phyloP scores from a whole-genome alignment of 2,329 filamentous ascomycete species.

The Apiospora rasikravindrae region DNA sequence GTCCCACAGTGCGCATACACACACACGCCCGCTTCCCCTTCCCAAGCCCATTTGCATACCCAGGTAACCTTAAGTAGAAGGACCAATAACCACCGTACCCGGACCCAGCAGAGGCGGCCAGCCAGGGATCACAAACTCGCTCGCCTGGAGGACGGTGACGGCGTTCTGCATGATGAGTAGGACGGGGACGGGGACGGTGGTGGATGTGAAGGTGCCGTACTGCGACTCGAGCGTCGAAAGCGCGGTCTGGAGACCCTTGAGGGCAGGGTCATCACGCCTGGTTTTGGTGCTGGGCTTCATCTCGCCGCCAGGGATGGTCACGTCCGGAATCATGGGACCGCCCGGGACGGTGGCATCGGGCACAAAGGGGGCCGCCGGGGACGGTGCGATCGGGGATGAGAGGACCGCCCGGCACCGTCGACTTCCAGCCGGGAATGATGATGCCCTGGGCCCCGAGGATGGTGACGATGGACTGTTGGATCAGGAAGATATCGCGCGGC shows the following conservation, averaged over 20 bases:
- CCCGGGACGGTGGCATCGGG: slow-evolving; percentile 38
- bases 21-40: not conserved
- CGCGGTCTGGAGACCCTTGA: slow-evolving; percentile 28
- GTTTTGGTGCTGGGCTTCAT: slow-evolving; percentile 37
- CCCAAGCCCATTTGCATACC: not conserved
- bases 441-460: slow-evolving; percentile 26
- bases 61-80: slow-evolving; percentile 26
- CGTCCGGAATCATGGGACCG: slow-evolving; percentile 38
- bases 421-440: slow-evolving; percentile 3
- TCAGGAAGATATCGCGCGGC: slow-evolving; percentile 32
- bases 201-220: slow-evolving; percentile 31
- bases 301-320: slow-evolving; percentile 32
- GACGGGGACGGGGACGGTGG: slow-evolving; percentile 29
- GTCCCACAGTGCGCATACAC: not conserved
- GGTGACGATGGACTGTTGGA: slow-evolving; percentile 34
- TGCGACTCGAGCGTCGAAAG: slow-evolving; percentile 29
- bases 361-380: slow-evolving; percentile 33
- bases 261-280: slow-evolving; percentile 37
- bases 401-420: slow-evolving; percentile 36
- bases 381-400: slow-evolving; percentile 36
- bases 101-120: slow-evolving; percentile 33
- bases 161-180: slow-evolving; percentile 34
- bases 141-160: slow-evolving; percentile 32
- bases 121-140: slow-evolving; percentile 30
- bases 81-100: slow-evolving; percentile 27